Base-by-base conservation (phyloP, 345 rosid species). In the Heritiera fomes region DNA sequence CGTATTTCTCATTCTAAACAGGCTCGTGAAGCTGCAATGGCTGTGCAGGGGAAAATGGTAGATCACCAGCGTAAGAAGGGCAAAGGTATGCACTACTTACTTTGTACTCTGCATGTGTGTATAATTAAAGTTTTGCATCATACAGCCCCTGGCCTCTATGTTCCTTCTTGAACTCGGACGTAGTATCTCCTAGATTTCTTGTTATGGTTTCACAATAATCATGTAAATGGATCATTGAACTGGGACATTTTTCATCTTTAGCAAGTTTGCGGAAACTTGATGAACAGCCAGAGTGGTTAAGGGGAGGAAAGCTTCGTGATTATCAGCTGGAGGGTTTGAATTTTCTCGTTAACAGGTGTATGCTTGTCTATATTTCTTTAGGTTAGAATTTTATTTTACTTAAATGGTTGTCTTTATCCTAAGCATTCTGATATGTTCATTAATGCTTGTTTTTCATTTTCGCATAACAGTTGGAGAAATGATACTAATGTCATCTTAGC, bases 401-500 rank as follows among this genome's bases (percentile, higher is more conserved):
- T 47, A 17, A 77, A 53, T 73, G 40, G 9, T 28, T 80, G 67
- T 77, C 47, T 45, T 70, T 50, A 50, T 76, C 46, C 68, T 52
- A 15, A 32, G 30, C 11, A 13, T 49, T 47, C 59, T 17, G 41
- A 11, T 40, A 28, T 43, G 3, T 52, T 34, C 47, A 55, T 56
- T 68, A 32, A 53, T 55, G 28, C 11, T 20, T 55, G 6, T 43
- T 43, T 59, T 20, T 43, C 41, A 23, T 78, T 62, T 75, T 67
- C 64, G 46, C 71, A 68, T 80, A 65, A 63, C 92, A 97, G 99
- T 85, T 97, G 99, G 99, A 90, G 95, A 85, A 94, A 94, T 85
- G 98, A 94, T 84, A 97, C 99, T n/a, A 97, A 97, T 88, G 99
- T 97, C 81, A 97, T 97, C 83, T 90, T 97, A 86, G 99, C 99